phyloP scores from a whole-genome alignment of 1,284 basidiomycete species.

The Puccinia horiana region DNA sequence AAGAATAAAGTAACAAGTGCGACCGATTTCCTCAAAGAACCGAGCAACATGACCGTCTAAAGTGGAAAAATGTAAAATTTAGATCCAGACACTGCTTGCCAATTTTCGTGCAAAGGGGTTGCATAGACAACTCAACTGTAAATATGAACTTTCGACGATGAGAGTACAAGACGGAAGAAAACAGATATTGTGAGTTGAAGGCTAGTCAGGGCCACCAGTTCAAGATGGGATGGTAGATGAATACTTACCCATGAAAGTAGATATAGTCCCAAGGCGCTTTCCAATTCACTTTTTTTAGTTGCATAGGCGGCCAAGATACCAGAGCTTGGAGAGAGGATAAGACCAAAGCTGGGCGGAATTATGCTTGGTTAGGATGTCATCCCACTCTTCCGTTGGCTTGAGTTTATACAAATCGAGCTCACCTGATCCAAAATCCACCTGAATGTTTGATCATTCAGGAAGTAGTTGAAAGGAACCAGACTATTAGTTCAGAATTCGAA shows the following conservation, averaged over 20 bases:
- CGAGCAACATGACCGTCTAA: conserved; percentile 61
- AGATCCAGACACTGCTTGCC: not conserved
- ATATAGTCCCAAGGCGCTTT: conserved; percentile 61
- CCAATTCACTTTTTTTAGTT: conserved; percentile 60
- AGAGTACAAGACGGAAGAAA: not conserved
- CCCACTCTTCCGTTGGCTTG: conserved; percentile 57
- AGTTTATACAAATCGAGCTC: not conserved
- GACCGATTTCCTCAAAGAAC: conserved; percentile 68
- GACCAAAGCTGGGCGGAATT: conserved; percentile 51
- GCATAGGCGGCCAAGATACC: conserved; percentile 62
- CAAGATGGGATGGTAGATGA: not conserved
- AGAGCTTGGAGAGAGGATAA: conserved; percentile 58
- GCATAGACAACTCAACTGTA: conserved; percentile 62
- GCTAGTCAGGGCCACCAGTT: not conserved
- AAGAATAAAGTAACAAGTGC: conserved; percentile 71
- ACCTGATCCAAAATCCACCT: conserved; percentile 37
- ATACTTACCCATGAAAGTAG: conserved; percentile 54
- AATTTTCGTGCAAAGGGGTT: not conserved
- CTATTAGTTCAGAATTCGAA: not conserved
- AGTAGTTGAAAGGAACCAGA: not conserved
- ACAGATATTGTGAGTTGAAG: not conserved
- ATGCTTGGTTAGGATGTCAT: conserved; percentile 55
- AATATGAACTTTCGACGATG: conserved; percentile 67
- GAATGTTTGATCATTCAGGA: not conserved
- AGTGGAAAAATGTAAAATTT: conserved; percentile 26